Evolutionary conservation across 768 basidiomycete genomes (phyloP).

Genomic region (Wakefieldia striispora): DNA sequence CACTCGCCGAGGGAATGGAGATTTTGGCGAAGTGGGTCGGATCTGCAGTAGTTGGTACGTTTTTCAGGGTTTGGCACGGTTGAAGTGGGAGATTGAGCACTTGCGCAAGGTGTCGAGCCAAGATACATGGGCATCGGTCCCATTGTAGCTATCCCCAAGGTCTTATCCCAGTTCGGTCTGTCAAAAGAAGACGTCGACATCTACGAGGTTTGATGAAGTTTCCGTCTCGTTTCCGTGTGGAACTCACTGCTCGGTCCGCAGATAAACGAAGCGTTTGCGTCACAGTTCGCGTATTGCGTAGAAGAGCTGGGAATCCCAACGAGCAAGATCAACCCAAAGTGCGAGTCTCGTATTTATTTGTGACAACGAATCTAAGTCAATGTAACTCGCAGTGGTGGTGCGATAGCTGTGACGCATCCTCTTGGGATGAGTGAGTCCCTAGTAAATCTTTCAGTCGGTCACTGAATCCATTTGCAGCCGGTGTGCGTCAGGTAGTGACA

Average conservation of each 20-base stretch:
- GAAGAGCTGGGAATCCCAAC: conserved; percentile 75
- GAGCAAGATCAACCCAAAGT: conserved; percentile 85
- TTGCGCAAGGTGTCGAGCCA: conserved; percentile 62
- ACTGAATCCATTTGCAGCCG: conserved; percentile 47
- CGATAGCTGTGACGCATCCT: conserved; percentile 81
- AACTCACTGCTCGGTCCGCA: conserved; percentile 25
- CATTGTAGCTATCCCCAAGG: conserved; percentile 66
- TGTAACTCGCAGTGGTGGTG: conserved; percentile 59
- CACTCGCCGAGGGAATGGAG: conserved; percentile 72
- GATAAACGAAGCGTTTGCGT: conserved; percentile 92
- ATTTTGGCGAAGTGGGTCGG: conserved; percentile 84
- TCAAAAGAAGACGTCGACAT: conserved; percentile 72
- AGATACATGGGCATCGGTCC: conserved; percentile 79
- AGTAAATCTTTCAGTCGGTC: conserved; percentile 3
- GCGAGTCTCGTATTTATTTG: conserved; percentile 26
- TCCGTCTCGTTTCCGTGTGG: neutral
- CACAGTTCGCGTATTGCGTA: conserved; percentile 91
- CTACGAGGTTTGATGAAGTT: conserved; percentile 55
- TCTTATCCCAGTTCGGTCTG: conserved; percentile 59
- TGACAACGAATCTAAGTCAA: neutral
- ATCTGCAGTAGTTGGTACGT: conserved; percentile 70
- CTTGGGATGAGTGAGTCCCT: conserved; percentile 72
- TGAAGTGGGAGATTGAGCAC: conserved; percentile 4
- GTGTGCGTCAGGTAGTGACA: conserved; percentile 83
- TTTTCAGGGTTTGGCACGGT: neutral